Evolutionary conservation across 192 early-diverging fungal species (phyloP).

Genomic region (Backusella circina): DNA sequence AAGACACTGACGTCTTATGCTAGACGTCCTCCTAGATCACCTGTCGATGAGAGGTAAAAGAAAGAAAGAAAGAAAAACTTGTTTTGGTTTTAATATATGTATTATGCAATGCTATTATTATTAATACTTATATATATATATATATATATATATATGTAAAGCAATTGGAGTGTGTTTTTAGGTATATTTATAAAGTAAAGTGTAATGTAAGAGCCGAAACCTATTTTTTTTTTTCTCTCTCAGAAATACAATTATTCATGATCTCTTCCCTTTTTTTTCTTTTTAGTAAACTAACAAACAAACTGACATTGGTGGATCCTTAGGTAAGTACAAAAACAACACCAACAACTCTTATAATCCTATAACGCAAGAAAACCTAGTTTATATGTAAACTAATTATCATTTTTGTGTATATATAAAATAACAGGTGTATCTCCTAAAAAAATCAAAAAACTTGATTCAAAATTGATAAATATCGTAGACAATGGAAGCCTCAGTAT

Average conservation of each 20-base stretch:
- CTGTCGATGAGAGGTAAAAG: neutral
- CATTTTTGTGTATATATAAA: neutral
- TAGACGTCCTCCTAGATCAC: neutral
- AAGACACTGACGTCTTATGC: neutral
- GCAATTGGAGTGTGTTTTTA: neutral
- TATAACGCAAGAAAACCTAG: neutral
- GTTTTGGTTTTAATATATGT: neutral
- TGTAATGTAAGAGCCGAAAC: neutral
- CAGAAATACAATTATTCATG: neutral
- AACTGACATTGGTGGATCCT: neutral
- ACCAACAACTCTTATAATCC: neutral
- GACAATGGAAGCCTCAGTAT: slow-evolving; percentile 56
- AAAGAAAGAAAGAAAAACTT: neutral
- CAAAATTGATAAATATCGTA: slow-evolving; percentile 36
- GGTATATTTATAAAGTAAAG: slow-evolving; percentile 2
- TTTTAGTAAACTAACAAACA: neutral
- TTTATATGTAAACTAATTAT: neutral
- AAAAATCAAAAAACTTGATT: neutral
- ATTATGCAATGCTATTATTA: neutral
- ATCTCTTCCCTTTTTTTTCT: neutral
- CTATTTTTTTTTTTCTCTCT: neutral
- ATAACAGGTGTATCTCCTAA: neutral
- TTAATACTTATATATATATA: neutral
- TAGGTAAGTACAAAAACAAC: neutral
- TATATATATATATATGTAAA: neutral